phyloP scores from a whole-genome alignment of 2,329 filamentous ascomycete species.

The Fusarium sp. region DNA sequence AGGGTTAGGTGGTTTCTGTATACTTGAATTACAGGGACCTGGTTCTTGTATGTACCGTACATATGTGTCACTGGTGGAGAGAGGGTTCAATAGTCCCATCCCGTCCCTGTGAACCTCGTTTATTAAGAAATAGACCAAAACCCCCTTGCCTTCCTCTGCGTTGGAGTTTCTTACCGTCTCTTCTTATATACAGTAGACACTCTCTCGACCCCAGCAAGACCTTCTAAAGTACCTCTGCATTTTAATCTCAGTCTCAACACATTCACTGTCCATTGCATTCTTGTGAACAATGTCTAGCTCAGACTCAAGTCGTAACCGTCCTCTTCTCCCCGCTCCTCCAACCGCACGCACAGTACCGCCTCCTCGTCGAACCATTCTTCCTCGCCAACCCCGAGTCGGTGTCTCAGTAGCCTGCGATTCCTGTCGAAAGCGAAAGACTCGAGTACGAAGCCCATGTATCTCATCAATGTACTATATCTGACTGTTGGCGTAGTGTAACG shows the following conservation, averaged over 20 bases:
- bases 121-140: no score
- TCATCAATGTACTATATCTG: neutral
- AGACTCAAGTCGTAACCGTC: neutral
- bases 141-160: neutral
- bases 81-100: neutral
- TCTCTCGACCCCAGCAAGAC: rapidly evolving
- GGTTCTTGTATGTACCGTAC: neutral
- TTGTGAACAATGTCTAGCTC: neutral
- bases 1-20: neutral
- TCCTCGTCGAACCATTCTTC: neutral
- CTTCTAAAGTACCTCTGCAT: neutral
- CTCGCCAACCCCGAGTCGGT: neutral
- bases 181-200: no score
- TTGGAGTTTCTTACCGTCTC: neutral
- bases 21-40: neutral
- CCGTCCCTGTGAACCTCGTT: neutral
- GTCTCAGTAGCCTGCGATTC: conserved; percentile 13
- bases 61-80: no score
- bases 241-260: rapidly evolving
- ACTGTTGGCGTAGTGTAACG: conserved; percentile 3
- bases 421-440: conserved; percentile 10
- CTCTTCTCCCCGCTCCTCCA: conserved; percentile 5
- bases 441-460: neutral
- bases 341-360: no score
- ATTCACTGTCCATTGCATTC: neutral